These are phyloP conservation scores for Aspergillus sojae DNA, from an alignment of 2,329 filamentous ascomycete species.

Conservation along the genomic window DNA sequence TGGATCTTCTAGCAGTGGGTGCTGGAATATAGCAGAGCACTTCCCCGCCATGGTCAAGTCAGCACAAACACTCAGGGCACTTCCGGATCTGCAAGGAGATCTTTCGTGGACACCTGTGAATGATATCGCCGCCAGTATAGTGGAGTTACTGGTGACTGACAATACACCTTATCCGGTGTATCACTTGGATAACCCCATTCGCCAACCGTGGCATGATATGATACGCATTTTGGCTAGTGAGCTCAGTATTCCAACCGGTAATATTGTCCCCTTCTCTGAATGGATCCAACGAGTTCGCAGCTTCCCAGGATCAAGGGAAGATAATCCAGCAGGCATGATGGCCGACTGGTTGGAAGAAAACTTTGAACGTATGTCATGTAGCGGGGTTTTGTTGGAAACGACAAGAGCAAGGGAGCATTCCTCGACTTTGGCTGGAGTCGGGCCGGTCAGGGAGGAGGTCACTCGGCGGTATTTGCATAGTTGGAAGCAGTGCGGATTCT, in stretches of 20 bases:
- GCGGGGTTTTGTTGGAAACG: conserved; percentile 46
- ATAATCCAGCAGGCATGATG: conserved; percentile 35
- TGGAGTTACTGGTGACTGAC: conserved; percentile 33
- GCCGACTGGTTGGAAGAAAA: conserved; percentile 36
- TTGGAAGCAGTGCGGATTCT: conserved; percentile 17
- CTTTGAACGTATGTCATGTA: conserved; percentile 51
- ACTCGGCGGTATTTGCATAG: conserved; percentile 14
- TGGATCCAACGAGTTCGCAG: conserved; percentile 44
- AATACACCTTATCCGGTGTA: conserved; percentile 39
- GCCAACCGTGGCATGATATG: conserved; percentile 47
- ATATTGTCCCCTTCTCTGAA: conserved; percentile 43
- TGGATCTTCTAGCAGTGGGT: conserved; percentile 52
- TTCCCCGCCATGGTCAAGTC: conserved; percentile 56
- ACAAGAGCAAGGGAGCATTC: conserved; percentile 41
- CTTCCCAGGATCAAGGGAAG: conserved; percentile 20
- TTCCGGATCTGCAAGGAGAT: conserved; percentile 47
- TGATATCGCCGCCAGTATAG: conserved; percentile 36
- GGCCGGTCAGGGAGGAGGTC: conserved; percentile 10
- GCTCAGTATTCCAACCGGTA: conserved; percentile 33
- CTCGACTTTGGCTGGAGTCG: conserved; percentile 4
- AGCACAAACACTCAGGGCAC: conserved; percentile 46
- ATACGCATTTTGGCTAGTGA: conserved; percentile 35
- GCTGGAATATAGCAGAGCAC: conserved; percentile 59
- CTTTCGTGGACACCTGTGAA: conserved; percentile 54
- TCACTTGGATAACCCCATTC: conserved; percentile 50